Percentiles rank a stretch among this genome's conserved stretches.
Evolutionary conservation across 2,329 filamentous ascomycete species (phyloP).

Genomic region (Rhinocladiella mackenziei): DNA sequence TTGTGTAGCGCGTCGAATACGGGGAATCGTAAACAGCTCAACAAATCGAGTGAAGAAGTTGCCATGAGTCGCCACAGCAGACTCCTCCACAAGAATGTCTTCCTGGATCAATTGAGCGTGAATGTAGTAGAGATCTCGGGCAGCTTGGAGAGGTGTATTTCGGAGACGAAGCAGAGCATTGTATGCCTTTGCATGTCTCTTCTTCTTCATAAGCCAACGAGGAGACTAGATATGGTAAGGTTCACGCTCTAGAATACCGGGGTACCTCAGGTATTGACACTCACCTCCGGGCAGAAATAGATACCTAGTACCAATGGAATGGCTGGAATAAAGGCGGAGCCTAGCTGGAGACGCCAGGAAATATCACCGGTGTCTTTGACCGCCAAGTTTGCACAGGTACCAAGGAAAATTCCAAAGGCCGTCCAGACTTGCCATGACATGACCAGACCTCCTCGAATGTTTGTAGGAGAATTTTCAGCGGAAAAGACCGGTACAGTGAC

Average conservation of each 20-base stretch:
- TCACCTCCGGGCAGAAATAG: conserved; percentile 40
- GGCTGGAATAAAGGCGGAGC: conserved; percentile 47
- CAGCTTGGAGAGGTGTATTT: conserved; percentile 43
- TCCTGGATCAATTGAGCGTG: conserved; percentile 39
- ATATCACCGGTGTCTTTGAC: conserved; percentile 39
- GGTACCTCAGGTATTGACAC: background rate
- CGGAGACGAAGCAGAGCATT: conserved; percentile 43
- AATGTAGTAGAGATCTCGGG: conserved; percentile 46
- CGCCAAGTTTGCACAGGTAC: conserved; percentile 42
- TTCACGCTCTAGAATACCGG: background rate
- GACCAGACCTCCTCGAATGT: conserved; percentile 52
- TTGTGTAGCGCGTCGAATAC: conserved; percentile 59
- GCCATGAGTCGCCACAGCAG: conserved; percentile 39
- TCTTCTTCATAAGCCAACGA: conserved; percentile 47
- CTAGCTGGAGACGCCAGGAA: conserved; percentile 46
- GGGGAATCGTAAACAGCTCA: conserved; percentile 49
- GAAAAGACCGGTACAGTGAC: conserved; percentile 52
- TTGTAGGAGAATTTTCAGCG: conserved; percentile 51
- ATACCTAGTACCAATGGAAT: conserved; percentile 45
- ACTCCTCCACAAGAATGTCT: conserved; percentile 28
- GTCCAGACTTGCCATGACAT: conserved; percentile 57
- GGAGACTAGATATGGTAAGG: conserved; percentile 28
- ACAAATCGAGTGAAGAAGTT: conserved; percentile 60
- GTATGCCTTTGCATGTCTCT: conserved; percentile 41
- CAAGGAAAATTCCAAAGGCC: conserved; percentile 41